Evolutionary conservation across 225 moss, liverwort and hornwort genomes (phyloP).

Genomic region (Physcomitrellopsis africana): DNA sequence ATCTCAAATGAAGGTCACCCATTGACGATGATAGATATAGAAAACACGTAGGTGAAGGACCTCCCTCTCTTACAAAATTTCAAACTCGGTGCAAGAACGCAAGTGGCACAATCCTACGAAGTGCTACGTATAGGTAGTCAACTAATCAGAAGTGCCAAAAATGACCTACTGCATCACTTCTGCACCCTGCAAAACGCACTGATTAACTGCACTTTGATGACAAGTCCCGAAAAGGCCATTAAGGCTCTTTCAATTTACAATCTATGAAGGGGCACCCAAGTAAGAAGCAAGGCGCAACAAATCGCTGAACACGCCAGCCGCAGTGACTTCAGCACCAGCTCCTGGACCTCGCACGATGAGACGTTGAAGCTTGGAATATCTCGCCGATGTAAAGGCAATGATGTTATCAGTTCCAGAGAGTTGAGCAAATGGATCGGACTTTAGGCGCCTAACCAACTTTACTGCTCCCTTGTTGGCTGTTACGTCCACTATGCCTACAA

Average conservation of each 20-base stretch:
- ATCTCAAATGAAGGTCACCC: too few relatives aligned
- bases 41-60: neutral
- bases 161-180: neutral
- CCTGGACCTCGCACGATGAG: constrained; percentile 93
- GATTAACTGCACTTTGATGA: neutral
- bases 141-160: constrained; percentile 1
- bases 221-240: neutral
- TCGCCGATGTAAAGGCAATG: constrained; percentile 77
- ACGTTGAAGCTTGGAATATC: constrained; percentile 70
- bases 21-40: too few relatives aligned
- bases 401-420: constrained; percentile 91
- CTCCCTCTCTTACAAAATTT: constrained; percentile 12
- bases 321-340: constrained; percentile 94
- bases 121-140: neutral
- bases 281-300: constrained; percentile 84
- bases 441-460: constrained; percentile 58
- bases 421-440: constrained; percentile 80
- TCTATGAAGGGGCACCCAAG: constrained; percentile 76
- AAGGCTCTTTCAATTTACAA: neutral
- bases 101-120: neutral
- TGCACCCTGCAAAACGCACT: constrained; percentile 13
- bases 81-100: neutral
- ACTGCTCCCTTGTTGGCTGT: constrained; percentile 70
- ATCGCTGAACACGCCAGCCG: constrained; percentile 92
- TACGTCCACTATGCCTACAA: constrained; percentile 87